Percentiles rank a stretch among this genome's conserved stretches.
These are phyloP conservation scores for Hyphopichia pseudoburtonii DNA, from an alignment of 1,139 yeast species.

Conservation along the genomic window DNA sequence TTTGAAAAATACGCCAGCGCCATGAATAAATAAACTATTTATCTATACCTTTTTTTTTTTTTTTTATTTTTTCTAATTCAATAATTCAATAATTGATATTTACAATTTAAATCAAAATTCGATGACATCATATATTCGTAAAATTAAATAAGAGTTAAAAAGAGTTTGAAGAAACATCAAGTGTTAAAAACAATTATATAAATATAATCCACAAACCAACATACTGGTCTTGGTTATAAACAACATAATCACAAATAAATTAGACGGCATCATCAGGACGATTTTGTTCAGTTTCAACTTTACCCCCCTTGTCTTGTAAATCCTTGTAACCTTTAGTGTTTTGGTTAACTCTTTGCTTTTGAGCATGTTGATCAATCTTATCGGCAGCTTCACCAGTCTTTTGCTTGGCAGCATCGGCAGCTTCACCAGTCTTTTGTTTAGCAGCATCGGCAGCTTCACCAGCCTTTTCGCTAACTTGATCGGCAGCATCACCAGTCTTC, in stretches of 20 bases:
- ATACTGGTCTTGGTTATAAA: neutral
- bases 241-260: too few species aligned
- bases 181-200: neutral
- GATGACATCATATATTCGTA: constrained; percentile 3
- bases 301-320: constrained; percentile 45
- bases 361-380: constrained; percentile 24
- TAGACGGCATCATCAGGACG: constrained; percentile 47
- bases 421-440: constrained; percentile 20
- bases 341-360: constrained; percentile 20
- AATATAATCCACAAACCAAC: neutral
- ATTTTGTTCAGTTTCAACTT: constrained; percentile 44
- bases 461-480: constrained; percentile 24
- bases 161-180: too few species aligned
- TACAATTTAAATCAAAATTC: neutral
- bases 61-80: neutral
- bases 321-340: constrained; percentile 35
- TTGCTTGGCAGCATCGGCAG: constrained; percentile 16
- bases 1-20: constrained; percentile 17
- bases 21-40: neutral
- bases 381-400: constrained; percentile 30
- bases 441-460: constrained; percentile 37
- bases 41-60: neutral
- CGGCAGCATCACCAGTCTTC: constrained; percentile 15
- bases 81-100: neutral
- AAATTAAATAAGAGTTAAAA: constrained; percentile 3